Conservation (phyloP, 139 green algal species). For the Desmodesmus armatus region DNA sequence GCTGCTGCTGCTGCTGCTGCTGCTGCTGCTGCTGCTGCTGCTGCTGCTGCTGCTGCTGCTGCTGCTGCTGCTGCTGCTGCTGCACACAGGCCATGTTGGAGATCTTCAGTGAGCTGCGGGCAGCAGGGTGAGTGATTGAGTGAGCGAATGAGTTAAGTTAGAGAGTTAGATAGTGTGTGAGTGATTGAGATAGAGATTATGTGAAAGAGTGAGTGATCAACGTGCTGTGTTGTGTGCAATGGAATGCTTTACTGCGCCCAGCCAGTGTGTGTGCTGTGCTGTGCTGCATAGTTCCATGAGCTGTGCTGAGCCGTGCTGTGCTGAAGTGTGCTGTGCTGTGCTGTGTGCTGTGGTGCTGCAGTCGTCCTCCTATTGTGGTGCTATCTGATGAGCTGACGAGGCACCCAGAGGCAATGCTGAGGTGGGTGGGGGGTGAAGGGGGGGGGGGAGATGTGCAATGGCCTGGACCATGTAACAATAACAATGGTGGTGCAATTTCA, state of each 20-base stretch:
- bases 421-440: conserved; percentile 1
- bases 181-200: no score
- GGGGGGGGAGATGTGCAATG: not conserved
- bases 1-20: conserved; percentile 14
- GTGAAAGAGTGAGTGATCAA: no score
- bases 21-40: not conserved
- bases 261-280: no score
- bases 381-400: conserved; percentile 74
- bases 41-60: conserved; percentile 41
- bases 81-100: conserved; percentile 69
- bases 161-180: no score
- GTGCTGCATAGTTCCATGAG: no score
- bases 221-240: no score
- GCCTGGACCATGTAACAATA: not conserved
- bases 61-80: conserved; percentile 25
- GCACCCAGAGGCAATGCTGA: conserved; percentile 67
- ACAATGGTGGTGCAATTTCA: not conserved
- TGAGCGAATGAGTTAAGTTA: no score
- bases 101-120: conserved; percentile 77
- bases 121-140: conserved; percentile 53
- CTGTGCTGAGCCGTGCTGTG: no score
- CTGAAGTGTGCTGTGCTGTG: no score
- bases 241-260: no score
- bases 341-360: conserved; percentile 42
- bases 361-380: conserved; percentile 65